phyloP scores from a whole-genome alignment of 345 rosid genomes.

The Citrus hindsii region DNA sequence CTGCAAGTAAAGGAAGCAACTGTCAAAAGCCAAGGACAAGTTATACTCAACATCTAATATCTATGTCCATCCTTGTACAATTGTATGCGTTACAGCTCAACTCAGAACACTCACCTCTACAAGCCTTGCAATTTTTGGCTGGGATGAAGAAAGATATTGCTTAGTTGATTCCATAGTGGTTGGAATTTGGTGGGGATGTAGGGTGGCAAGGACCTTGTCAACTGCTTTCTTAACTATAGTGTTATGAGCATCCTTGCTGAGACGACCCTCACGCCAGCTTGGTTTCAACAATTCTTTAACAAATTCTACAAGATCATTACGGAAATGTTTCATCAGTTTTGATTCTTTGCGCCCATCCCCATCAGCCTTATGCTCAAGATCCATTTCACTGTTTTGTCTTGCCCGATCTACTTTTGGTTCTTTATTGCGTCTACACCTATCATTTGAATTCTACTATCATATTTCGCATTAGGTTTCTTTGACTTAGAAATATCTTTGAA shows the following conservation, averaged over 20 bases:
- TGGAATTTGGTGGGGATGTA: conserved; percentile 66
- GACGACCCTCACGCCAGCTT: conserved; percentile 76
- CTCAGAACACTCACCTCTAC: conserved; percentile 60
- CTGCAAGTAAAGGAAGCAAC: conserved; percentile 46
- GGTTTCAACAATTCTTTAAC: conserved; percentile 79
- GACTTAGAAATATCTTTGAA: conserved; percentile 32
- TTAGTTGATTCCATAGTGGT: conserved; percentile 39
- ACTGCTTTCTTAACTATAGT: conserved; percentile 64
- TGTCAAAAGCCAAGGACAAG: conserved; percentile 18
- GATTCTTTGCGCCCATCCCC: conserved; percentile 43
- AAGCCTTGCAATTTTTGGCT: conserved; percentile 65
- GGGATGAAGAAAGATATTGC: conserved; percentile 57
- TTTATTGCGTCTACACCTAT: conserved; percentile 40
- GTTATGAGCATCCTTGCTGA: conserved; percentile 81
- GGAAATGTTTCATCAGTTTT: conserved; percentile 55
- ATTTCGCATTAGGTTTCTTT: conserved; percentile 25
- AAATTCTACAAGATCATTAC: conserved; percentile 56
- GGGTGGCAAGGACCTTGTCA: conserved; percentile 63
- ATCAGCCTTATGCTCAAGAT: conserved; percentile 43
- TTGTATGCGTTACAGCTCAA: not conserved
- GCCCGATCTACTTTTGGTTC: conserved; percentile 30
- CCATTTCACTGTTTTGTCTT: conserved; percentile 32
- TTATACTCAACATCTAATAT: conserved; percentile 6
- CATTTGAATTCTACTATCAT: conserved; percentile 34
- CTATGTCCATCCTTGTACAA: not conserved